A percentile compares a stretch with the other conserved stretches of the same genome.
Evolutionary conservation across 192 early-diverging fungal genomes (phyloP).

Genomic region (Backusella mclennaniae): DNA sequence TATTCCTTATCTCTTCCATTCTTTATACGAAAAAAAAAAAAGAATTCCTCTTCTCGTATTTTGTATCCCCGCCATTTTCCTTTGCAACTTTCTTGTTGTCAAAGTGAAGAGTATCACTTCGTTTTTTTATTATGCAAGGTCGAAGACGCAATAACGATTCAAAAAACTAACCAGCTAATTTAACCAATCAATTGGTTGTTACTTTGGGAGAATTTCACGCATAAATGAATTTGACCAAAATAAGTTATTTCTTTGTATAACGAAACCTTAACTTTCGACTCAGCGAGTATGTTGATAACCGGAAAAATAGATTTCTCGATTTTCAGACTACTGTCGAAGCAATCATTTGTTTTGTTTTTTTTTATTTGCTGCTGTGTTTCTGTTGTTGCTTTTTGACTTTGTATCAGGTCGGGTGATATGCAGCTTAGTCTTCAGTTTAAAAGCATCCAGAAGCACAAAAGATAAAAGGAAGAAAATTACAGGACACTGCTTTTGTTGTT

Average conservation of each 20-base stretch:
- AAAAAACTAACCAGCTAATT: not conserved
- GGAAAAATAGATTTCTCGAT: conserved; percentile 1
- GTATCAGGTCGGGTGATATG: not conserved
- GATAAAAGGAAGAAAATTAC: not conserved
- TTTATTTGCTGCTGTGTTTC: too few relatives aligned
- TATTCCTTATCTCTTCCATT: not conserved
- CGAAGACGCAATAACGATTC: not conserved
- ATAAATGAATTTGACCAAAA: conserved; percentile 3
- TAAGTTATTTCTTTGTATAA: not conserved
- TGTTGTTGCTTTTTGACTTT: not conserved
- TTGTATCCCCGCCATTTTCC: not conserved
- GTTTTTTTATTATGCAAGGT: not conserved
- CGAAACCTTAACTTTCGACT: not conserved
- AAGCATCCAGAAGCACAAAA: not conserved
- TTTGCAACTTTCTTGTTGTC: not conserved
- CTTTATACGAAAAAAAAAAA: not conserved
- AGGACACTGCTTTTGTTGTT: not conserved
- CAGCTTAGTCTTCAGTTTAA: not conserved
- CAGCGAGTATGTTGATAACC: not conserved
- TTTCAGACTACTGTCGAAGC: not conserved
- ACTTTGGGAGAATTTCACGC: not conserved
- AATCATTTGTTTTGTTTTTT: not conserved
- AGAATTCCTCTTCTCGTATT: not conserved
- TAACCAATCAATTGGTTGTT: not conserved
- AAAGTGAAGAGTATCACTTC: not conserved